Evolutionary conservation across 768 basidiomycete genomes (phyloP), one percentile per base, ranked within the genome.

Genomic region (Russula abietina): DNA sequence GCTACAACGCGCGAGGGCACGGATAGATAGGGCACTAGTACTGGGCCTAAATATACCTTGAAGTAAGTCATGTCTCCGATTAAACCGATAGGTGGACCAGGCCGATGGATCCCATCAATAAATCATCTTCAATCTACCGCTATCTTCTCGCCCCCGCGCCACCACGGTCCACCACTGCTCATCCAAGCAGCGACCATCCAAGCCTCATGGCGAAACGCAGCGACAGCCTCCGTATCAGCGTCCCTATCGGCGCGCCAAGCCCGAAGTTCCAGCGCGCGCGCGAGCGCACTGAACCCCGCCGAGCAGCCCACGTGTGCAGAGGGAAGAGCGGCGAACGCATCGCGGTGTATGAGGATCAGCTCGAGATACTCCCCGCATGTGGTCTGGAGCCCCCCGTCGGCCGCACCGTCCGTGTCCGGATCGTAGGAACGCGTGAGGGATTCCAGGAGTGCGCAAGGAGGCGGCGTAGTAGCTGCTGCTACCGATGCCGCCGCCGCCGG

Each of bases 321-420:
- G 22, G 89, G 88, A 69, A 77, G 85, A 11, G 85, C 81, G 65
- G 74, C 76, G 64, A 86, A 77, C 41, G 87, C 81, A 71, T 86
- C 83, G 70, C 89, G 87, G 75, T 91, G 89, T 0, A 84, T 83
- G 74, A 89, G 88, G 69, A 91, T 85, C 56, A 81, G 79, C 70
- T 91, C 89, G 73, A 91, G 81, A 70, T 89, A 91, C 62, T 82
- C 87, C 68, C 88, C 88, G 75, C 81, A 79, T 52, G 86, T 87
- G 59, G 86, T 89, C 68, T 73, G 73, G 62, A 77, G 74, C 9
- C 62, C 68, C 53, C 66, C 72, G 60, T 16, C 38, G 12, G 3
- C 41, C 2, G 55, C 60, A n/a, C n/a, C n/a, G 12, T 67, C 43
- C 3, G 55, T 60, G 12, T 67, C 69, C 63, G 71, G 62, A 60